Percentiles rank a stretch among this genome's conserved stretches.
Conservation (phyloP, 306 rosid genomes). For the Dryas drummondii region DNA sequence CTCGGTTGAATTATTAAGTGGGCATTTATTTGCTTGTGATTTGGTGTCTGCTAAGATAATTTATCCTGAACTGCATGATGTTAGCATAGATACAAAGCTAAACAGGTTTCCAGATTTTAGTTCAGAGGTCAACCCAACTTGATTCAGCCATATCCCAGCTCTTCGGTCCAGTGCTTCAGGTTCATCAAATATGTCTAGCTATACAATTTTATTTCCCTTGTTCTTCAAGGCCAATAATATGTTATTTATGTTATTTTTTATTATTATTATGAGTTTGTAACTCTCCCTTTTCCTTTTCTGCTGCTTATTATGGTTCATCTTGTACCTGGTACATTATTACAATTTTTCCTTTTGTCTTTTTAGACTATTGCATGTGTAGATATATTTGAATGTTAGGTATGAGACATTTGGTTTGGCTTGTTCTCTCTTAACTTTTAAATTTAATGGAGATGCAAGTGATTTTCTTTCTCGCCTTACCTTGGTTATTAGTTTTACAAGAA, state of each 20-base stretch:
- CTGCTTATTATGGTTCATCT: not conserved
- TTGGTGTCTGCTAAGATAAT: not conserved
- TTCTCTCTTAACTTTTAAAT: not conserved
- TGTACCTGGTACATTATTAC: not conserved
- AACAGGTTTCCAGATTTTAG: not conserved
- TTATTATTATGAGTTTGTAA: not conserved
- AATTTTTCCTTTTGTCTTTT: not conserved
- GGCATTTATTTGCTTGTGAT: conserved; percentile 3
- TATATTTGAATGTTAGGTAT: not conserved
- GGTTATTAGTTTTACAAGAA: conserved; percentile 2
- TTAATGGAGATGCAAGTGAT: not conserved
- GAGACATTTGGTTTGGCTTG: not conserved
- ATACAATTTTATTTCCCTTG: not conserved
- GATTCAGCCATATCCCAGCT: not conserved
- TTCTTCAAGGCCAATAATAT: no score
- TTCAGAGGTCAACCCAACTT: conserved; percentile 10
- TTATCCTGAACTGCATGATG: not conserved
- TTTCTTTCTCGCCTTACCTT: not conserved
- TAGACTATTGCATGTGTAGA: not conserved
- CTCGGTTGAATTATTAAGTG: not conserved
- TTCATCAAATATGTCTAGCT: not conserved
- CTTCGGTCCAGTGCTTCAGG: conserved; percentile 3
- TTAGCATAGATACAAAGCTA: not conserved
- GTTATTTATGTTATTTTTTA: no score
- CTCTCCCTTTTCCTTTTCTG: not conserved